Percentiles rank a stretch among this genome's conserved stretches.
Conservation (phyloP, 345 rosid species). For the Linum tenue region DNA sequence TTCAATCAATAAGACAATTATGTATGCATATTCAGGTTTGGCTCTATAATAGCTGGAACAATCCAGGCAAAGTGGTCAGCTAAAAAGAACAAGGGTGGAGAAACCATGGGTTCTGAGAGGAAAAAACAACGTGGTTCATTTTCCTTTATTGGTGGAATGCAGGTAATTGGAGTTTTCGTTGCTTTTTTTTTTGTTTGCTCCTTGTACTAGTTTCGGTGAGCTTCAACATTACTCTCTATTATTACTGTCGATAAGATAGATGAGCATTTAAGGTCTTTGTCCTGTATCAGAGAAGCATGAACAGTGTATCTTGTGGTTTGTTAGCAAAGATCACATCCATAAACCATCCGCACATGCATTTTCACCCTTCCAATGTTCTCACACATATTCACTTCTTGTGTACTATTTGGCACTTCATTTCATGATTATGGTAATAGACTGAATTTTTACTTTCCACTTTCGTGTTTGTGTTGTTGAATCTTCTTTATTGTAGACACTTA, state of each 20-base stretch:
- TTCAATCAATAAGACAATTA: neutral
- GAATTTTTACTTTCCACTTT: neutral
- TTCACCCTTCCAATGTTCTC: neutral
- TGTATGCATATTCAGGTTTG: slow-evolving; percentile 39
- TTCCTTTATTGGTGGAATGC: slow-evolving; percentile 92
- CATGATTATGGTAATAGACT: neutral
- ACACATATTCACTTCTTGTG: neutral
- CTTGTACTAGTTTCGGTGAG: neutral
- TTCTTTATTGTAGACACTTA: slow-evolving; percentile 46
- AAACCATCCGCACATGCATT: neutral
- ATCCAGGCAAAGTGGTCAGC: slow-evolving; percentile 42
- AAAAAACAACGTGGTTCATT: slow-evolving; percentile 64
- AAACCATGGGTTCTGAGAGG: slow-evolving; percentile 28
- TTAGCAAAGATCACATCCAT: neutral
- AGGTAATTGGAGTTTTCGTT: slow-evolving; percentile 31
- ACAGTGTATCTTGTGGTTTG: neutral
- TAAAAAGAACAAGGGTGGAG: slow-evolving; percentile 35
- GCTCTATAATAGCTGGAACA: slow-evolving; percentile 69
- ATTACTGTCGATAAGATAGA: neutral
- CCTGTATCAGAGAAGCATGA: neutral
- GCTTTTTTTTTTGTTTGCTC: neutral
- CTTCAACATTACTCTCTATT: neutral
- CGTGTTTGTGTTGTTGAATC: neutral
- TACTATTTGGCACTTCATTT: neutral
- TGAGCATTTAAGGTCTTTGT: neutral